These are phyloP conservation scores for Nothophytophthora sp. DNA, from an alignment of 352 stramenopile genomes.

Conservation along the genomic window DNA sequence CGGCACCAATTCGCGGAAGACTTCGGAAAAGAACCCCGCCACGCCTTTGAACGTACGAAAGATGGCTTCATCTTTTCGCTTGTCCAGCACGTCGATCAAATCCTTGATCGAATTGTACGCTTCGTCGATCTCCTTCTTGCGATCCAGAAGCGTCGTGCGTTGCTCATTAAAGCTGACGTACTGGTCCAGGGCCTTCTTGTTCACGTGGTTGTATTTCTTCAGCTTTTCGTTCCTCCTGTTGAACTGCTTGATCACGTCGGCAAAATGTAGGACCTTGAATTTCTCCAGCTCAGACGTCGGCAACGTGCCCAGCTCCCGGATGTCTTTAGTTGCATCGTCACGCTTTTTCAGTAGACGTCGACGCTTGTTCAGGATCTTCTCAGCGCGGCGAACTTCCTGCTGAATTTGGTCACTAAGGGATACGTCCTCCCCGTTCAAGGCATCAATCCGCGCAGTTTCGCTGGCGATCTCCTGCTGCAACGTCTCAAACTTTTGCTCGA, in stretches of 20 bases:
- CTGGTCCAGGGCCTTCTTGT: constrained; percentile 99
- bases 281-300: constrained; percentile 93
- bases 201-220: constrained; percentile 99
- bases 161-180: constrained; percentile 99
- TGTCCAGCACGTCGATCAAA: constrained; percentile 92
- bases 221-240: constrained; percentile 96
- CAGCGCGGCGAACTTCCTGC: constrained; percentile 71
- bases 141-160: constrained; percentile 87
- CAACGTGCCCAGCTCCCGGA: constrained; percentile 97
- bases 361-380: constrained; percentile 85
- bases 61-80: constrained; percentile 99
- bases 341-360: constrained; percentile 85
- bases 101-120: constrained; percentile 91
- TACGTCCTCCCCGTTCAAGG: constrained; percentile 58
- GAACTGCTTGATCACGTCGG: constrained; percentile 94
- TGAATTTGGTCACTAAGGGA: constrained; percentile 84
- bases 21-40: constrained; percentile 97
- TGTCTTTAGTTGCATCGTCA: constrained; percentile 96
- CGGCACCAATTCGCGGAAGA: constrained; percentile 98
- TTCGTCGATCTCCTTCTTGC: constrained; percentile 96
- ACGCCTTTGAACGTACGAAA: constrained; percentile 99
- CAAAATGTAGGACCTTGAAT: constrained; percentile 88
- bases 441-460: constrained; percentile 49
- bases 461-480: constrained; percentile 55
- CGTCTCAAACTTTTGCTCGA: constrained; percentile 57